Conservation (phyloP, 352 stramenopile species). For the Phytophthora aleatoria region DNA sequence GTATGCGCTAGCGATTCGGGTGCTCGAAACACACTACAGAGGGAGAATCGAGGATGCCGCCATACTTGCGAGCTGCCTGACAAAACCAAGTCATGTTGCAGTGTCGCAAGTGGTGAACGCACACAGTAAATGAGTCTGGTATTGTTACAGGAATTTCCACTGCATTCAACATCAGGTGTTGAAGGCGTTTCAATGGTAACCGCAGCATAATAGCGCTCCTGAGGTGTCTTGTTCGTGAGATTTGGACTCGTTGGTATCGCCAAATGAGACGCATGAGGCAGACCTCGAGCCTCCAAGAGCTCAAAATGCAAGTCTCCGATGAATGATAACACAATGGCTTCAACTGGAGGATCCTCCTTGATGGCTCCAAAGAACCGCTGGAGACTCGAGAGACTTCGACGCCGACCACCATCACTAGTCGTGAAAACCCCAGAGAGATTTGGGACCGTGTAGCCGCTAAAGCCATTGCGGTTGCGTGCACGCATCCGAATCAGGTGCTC, state of each 20-base stretch:
- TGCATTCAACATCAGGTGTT: slow-evolving; percentile 17
- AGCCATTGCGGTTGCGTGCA: slow-evolving; percentile 64
- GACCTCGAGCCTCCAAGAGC: slow-evolving; percentile 51
- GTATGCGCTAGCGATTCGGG: slow-evolving; percentile 48
- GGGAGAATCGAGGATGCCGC: slow-evolving; percentile 51
- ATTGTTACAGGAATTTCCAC: neutral
- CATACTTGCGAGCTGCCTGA: slow-evolving; percentile 50
- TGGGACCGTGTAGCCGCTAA: slow-evolving; percentile 57
- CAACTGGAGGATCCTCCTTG: slow-evolving; percentile 27
- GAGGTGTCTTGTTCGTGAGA: neutral
- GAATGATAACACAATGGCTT: slow-evolving; percentile 40
- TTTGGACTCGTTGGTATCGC: neutral
- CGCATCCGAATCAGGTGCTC: slow-evolving; percentile 72
- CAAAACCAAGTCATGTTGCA: slow-evolving; percentile 57
- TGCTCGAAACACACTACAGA: slow-evolving; percentile 46
- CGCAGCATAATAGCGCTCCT: slow-evolving; percentile 28
- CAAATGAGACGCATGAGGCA: slow-evolving; percentile 1
- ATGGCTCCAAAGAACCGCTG: slow-evolving; percentile 33
- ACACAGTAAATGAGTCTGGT: slow-evolving; percentile 46
- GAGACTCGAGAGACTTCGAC: slow-evolving; percentile 25
- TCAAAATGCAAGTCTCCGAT: slow-evolving; percentile 70
- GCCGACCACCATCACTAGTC: slow-evolving; percentile 33
- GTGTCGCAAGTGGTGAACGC: slow-evolving; percentile 40
- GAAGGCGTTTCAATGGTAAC: slow-evolving; percentile 36
- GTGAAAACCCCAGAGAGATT: slow-evolving; percentile 54